These are phyloP conservation scores for Favolaschia claudopus DNA, from an alignment of 768 basidiomycete species.

Conservation along the genomic window DNA sequence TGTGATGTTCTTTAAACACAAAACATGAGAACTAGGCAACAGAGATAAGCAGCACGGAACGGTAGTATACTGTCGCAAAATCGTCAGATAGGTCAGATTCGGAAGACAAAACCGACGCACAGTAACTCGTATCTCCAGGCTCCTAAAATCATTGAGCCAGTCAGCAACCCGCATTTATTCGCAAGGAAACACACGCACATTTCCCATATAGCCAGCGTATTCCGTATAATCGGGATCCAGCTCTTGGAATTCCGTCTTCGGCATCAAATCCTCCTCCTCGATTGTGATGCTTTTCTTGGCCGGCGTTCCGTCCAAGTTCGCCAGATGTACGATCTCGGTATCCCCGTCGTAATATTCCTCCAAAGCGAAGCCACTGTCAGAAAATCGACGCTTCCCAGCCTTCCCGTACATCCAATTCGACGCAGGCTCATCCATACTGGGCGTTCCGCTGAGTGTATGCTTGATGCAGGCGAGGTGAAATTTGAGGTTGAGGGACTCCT, in stretches of 20 bases:
- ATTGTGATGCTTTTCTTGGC: slow-evolving; percentile 26
- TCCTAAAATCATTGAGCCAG: slow-evolving; percentile 7
- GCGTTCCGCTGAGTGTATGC: slow-evolving; percentile 29
- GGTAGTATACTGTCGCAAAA: not conserved
- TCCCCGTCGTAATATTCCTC: slow-evolving; percentile 21
- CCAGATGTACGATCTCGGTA: slow-evolving; percentile 35
- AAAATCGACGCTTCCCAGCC: slow-evolving; percentile 5
- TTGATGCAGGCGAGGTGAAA: slow-evolving; percentile 46
- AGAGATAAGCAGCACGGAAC: slow-evolving; percentile 1
- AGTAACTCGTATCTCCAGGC: slow-evolving; percentile 3
- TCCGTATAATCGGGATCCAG: slow-evolving; percentile 42
- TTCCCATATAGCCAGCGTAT: slow-evolving; percentile 51
- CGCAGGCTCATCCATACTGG: slow-evolving; percentile 12
- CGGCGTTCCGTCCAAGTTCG: slow-evolving; percentile 40
- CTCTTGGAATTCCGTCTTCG: slow-evolving; percentile 43
- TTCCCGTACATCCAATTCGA: slow-evolving; percentile 3
- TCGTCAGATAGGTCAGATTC: not conserved
- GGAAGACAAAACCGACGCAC: not conserved
- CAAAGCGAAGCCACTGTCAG: not conserved
- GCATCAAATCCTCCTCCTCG: slow-evolving; percentile 38
- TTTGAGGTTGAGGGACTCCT: slow-evolving; percentile 40
- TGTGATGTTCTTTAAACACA: too few species aligned
- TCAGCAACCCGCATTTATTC: not conserved
- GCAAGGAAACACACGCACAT: slow-evolving; percentile 38
- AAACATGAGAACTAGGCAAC: too few species aligned